Evolutionary conservation across 371 early-diverging fungal genomes (phyloP), one percentile per base, ranked within the genome.

Genomic region (Mortierella sp.): DNA sequence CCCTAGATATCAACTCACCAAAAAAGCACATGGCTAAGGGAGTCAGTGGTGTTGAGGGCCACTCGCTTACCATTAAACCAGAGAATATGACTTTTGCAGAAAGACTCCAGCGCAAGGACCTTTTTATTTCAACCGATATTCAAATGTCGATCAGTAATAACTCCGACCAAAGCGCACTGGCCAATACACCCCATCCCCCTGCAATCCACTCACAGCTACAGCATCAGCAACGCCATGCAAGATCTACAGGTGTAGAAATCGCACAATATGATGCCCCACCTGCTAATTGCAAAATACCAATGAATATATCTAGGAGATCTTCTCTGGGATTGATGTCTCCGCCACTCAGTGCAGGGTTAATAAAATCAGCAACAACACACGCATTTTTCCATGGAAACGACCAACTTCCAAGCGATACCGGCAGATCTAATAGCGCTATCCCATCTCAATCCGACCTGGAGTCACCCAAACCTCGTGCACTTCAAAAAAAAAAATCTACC

Each of bases 311-410:
- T 35, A 64, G 72, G 31, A 72, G 72, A 32, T 61, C 78, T 7
- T 68, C 68, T 19, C 26, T 72, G 7, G 57, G 40, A 5, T 61
- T 62, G 63, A 61, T 68, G 62, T 61, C 78, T 15, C 68, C 78
- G 17, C 72, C 72, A 23, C 42, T 60, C 13, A 68, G 72, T 19
- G 40, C 59, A 13, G 72, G 72, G 2, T 9, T 77, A 22, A 45
- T 72, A 54, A 77, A 68, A 49, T 72, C 78, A 8, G 65, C 66
- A 1, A 62, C 78, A 13, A 53, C 49, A 19, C 57, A 68, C 12
- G 22, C 51, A 19, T 34, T 73, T 45, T 68, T 58, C 32, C 55
- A 68, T 19, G 22, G 45, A 37, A 64, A 49, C 13, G 70, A 72
- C 6, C 57, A 54, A 22, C 2, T 34, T 49, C 32, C 29, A 22